Evolutionary conservation across 768 basidiomycete species (phyloP).

Genomic region (Leccinum imitatum): DNA sequence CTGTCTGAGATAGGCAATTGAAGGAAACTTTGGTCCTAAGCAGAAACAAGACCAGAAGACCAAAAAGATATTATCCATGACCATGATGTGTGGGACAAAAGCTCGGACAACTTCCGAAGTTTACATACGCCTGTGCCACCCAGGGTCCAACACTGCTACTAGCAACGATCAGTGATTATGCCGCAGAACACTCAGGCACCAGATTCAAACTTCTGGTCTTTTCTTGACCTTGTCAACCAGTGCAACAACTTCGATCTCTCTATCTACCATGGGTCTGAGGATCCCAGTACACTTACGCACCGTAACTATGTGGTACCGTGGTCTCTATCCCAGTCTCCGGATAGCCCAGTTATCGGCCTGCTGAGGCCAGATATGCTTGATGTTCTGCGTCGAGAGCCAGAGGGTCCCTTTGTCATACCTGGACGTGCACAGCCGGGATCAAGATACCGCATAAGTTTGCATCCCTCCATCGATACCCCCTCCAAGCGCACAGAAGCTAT

Average conservation of each 20-base stretch:
- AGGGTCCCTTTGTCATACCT: slow-evolving; percentile 45
- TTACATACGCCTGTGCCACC: background rate
- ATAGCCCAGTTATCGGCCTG: slow-evolving; percentile 60
- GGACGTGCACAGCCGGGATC: slow-evolving; percentile 27
- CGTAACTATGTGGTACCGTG: slow-evolving; percentile 54
- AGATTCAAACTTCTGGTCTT: slow-evolving; percentile 31
- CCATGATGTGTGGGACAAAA: background rate
- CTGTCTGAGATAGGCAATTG: background rate
- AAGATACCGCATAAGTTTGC: slow-evolving; percentile 45
- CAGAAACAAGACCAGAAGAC: no score
- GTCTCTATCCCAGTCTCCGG: slow-evolving; percentile 47
- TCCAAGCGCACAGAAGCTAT: slow-evolving; percentile 59
- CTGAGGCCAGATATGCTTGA: slow-evolving; percentile 57
- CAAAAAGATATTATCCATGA: no score
- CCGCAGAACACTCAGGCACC: background rate
- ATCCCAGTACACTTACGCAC: slow-evolving; percentile 30
- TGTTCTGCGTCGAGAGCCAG: slow-evolving; percentile 48
- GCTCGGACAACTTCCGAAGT: background rate
- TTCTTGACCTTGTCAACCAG: slow-evolving; percentile 61
- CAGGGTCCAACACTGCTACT: background rate
- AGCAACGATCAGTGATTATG: slow-evolving; percentile 8
- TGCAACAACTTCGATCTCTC: slow-evolving; percentile 69
- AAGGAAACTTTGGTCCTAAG: background rate
- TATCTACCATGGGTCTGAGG: slow-evolving; percentile 22
- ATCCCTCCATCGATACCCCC: slow-evolving; percentile 50